Conservation (phyloP, 176 grass and related monocot genomes). For the Neostapfia colusana region DNA sequence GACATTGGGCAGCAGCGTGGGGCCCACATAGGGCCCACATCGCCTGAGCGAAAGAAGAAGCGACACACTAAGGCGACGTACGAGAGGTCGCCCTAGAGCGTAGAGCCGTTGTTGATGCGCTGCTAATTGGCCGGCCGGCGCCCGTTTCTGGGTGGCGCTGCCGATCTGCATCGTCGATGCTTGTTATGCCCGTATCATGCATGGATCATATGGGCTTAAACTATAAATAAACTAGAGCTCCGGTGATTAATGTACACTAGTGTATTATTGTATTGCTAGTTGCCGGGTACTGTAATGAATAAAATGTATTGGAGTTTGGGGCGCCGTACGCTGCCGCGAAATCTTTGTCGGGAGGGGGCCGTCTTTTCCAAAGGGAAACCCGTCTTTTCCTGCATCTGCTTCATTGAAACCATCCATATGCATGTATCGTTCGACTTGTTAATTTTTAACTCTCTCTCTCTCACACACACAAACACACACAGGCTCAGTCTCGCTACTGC, state of each 20-base stretch:
- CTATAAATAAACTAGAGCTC: not conserved
- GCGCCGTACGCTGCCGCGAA: slow-evolving; percentile 41
- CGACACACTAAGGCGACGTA: too few species aligned
- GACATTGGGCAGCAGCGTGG: slow-evolving; percentile 20
- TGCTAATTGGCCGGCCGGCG: slow-evolving; percentile 11
- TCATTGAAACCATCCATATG: slow-evolving; percentile 16
- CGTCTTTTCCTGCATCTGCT: slow-evolving; percentile 39
- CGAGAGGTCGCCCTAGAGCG: slow-evolving; percentile 17
- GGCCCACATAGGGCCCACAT: not conserved
- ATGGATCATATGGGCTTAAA: slow-evolving; percentile 2
- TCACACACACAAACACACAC: not conserved
- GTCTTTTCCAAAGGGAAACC: slow-evolving; percentile 40
- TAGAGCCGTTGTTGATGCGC: slow-evolving; percentile 20
- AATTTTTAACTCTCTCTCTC: not conserved
- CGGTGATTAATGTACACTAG: not conserved
- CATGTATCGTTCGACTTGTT: not conserved
- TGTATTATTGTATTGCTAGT: too few species aligned
- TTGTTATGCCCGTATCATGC: not conserved
- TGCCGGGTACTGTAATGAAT: not conserved
- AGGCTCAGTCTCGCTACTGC: not conserved
- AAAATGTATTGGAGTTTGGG: slow-evolving; percentile 33
- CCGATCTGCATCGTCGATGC: not conserved
- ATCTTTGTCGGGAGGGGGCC: slow-evolving; percentile 47
- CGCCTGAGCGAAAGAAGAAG: slow-evolving; percentile 18
- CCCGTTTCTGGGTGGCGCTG: not conserved